Percentiles rank a stretch among this genome's conserved stretches.
These are phyloP conservation scores for Erucastrum elatum DNA, from an alignment of 345 rosid genomes.

Conservation along the genomic window DNA sequence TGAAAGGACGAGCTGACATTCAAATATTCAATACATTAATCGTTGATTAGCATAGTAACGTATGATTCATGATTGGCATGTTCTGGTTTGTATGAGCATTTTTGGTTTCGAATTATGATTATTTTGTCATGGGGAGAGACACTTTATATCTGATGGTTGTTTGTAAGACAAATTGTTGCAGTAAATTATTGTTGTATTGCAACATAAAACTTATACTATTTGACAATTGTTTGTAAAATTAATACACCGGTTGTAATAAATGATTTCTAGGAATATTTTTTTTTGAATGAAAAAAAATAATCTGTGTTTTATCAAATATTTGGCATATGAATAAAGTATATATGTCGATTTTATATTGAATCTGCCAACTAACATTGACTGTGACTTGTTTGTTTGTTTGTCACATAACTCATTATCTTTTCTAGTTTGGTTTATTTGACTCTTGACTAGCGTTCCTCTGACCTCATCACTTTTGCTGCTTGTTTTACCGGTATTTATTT, in stretches of 20 bases:
- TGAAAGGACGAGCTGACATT: conserved; percentile 71
- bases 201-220: neutral
- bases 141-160: neutral
- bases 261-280: neutral
- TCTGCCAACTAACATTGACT: conserved; percentile 35
- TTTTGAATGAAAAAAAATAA: neutral
- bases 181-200: neutral
- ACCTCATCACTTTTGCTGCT: neutral
- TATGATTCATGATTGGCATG: neutral
- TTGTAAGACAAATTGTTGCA: neutral
- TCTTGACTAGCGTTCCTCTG: conserved; percentile 1
- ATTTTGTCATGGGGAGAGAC: neutral
- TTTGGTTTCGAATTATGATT: neutral
- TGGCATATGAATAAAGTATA: neutral
- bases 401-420: conserved; percentile 5
- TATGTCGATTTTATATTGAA: conserved; percentile 32
- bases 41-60: conserved; percentile 37
- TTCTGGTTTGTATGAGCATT: neutral
- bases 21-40: conserved; percentile 62
- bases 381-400: conserved; percentile 3
- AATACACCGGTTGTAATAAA: conserved; percentile 1
- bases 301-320: neutral
- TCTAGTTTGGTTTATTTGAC: conserved; percentile 10
- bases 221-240: conserved; percentile 4
- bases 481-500: neutral